Conservation (phyloP, 306 rosid species). For the Potentilla sterilis region DNA sequence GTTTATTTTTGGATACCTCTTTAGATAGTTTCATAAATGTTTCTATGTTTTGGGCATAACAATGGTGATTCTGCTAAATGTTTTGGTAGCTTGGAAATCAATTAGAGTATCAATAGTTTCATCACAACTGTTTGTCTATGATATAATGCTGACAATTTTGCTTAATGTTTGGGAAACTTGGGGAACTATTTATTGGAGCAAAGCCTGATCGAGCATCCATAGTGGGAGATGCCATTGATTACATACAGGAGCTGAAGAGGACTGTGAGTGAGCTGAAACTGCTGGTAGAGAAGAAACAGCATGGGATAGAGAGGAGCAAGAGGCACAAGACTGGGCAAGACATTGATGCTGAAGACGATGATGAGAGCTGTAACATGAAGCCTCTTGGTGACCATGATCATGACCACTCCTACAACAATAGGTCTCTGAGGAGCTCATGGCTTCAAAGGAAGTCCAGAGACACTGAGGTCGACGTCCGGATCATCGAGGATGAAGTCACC, state of each 20-base stretch:
- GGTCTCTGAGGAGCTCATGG: constrained; percentile 74
- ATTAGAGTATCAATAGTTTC: constrained; percentile 20
- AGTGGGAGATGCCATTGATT: constrained; percentile 66
- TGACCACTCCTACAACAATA: constrained; percentile 45
- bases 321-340: constrained; percentile 52
- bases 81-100: neutral
- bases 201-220: constrained; percentile 79
- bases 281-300: constrained; percentile 56
- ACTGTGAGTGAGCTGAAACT: constrained; percentile 56
- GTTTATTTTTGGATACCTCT: neutral
- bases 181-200: constrained; percentile 1
- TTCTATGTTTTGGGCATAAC: neutral
- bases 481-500: constrained; percentile 64
- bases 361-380: constrained; percentile 68
- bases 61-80: neutral
- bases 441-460: constrained; percentile 85
- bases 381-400: constrained; percentile 39
- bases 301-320: constrained; percentile 62
- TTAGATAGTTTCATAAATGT: neutral
- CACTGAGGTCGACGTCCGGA: constrained; percentile 74
- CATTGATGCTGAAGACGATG: constrained; percentile 27
- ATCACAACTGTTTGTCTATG: neutral
- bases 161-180: neutral
- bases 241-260: constrained; percentile 61
- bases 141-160: neutral